A percentile compares a stretch with the other conserved stretches of the same genome.
Conservation (phyloP, 2,329 filamentous ascomycete genomes). For the Neoarthrinium moseri region DNA sequence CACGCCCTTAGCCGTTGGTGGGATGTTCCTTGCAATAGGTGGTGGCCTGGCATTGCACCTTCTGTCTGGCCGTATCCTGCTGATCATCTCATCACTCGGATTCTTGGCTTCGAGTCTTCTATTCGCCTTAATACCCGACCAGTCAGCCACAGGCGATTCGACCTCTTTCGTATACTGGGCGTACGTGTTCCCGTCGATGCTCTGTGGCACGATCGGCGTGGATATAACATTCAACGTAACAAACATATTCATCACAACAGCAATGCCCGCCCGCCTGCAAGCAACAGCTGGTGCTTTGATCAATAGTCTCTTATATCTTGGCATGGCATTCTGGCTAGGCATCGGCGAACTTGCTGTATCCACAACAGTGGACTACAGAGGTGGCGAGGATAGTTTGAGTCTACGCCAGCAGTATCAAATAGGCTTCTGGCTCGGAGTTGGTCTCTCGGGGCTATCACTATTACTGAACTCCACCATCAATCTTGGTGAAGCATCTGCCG, state of each 20-base stretch:
- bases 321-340: slow-evolving; percentile 70
- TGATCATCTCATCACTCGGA: slow-evolving; percentile 60
- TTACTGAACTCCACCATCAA: slow-evolving; percentile 23
- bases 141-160: slow-evolving; percentile 38
- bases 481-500: slow-evolving; percentile 26
- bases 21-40: slow-evolving; percentile 60
- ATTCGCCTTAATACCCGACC: slow-evolving; percentile 61
- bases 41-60: slow-evolving; percentile 69
- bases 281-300: slow-evolving; percentile 71
- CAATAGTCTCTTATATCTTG: slow-evolving; percentile 69
- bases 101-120: slow-evolving; percentile 59
- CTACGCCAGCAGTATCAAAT: slow-evolving; percentile 26
- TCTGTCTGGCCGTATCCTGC: slow-evolving; percentile 60
- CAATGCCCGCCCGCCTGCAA: slow-evolving; percentile 64
- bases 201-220: slow-evolving; percentile 68
- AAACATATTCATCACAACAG: slow-evolving; percentile 76
- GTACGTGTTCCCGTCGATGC: slow-evolving; percentile 70
- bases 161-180: slow-evolving; percentile 63
- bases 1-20: slow-evolving; percentile 65
- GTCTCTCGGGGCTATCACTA: slow-evolving; percentile 22
- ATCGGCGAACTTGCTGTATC: slow-evolving; percentile 65
- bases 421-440: slow-evolving; percentile 29
- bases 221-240: slow-evolving; percentile 75
- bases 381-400: slow-evolving; percentile 12
- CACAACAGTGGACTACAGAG: slow-evolving; percentile 33